Conservation (phyloP, 129 eudicot genomes). For the carrot (Daucus carota) region DNA sequence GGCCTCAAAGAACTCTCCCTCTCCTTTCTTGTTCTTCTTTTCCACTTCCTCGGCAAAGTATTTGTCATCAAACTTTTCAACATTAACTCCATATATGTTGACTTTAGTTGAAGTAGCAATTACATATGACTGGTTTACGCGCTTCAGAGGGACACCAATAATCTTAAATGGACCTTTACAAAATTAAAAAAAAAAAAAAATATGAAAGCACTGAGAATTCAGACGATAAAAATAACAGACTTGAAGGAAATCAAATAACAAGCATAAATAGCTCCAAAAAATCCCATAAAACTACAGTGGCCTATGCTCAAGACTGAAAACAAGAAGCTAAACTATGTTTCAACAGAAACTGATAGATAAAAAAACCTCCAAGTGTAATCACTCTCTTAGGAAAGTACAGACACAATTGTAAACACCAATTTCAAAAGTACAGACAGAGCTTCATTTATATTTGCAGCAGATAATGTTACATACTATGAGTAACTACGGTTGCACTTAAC, state of each 20-base stretch:
- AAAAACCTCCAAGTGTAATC: neutral
- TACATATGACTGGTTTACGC: constrained; percentile 64
- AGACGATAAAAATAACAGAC: neutral
- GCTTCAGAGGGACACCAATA: constrained; percentile 71
- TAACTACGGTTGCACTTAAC: too few species aligned
- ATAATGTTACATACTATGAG: too few species aligned
- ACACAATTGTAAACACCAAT: neutral
- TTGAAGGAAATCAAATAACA: neutral
- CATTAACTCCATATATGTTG: constrained; percentile 43
- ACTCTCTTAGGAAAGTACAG: neutral
- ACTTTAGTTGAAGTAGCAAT: constrained; percentile 70
- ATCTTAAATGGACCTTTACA: constrained; percentile 59
- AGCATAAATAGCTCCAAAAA: neutral
- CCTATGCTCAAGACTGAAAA: neutral
- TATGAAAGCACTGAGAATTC: neutral
- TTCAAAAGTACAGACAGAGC: neutral
- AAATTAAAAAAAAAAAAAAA: neutral
- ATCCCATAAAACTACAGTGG: neutral
- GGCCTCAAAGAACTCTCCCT: constrained; percentile 61
- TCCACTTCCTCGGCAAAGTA: constrained; percentile 53
- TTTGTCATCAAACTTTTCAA: constrained; percentile 53
- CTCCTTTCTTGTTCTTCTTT: constrained; percentile 63
- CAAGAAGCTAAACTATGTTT: neutral
- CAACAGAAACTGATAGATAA: neutral
- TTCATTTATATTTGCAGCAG: neutral